phyloP scores from a whole-genome alignment of 2,329 filamentous ascomycete species.

The Neopestalotiopsis rosae region DNA sequence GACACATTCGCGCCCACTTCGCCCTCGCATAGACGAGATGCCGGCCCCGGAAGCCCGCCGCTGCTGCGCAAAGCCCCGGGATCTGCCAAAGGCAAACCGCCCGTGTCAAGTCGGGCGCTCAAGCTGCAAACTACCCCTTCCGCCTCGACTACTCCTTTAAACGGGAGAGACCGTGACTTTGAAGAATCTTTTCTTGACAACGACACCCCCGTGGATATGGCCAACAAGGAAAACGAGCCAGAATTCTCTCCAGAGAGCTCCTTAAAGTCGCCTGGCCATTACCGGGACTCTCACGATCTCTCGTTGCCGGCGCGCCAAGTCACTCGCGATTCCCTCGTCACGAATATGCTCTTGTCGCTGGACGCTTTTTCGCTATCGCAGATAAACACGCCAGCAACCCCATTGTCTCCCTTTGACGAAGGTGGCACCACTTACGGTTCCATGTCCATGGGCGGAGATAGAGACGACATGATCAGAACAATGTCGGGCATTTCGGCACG shows the following conservation, averaged over 20 bases:
- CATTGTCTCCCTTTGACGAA: slow-evolving; percentile 41
- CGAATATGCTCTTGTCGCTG: slow-evolving; percentile 93
- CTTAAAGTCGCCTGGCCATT: slow-evolving; percentile 39
- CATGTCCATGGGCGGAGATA: slow-evolving; percentile 20
- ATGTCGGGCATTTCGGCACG: slow-evolving; percentile 32
- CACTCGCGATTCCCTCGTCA: slow-evolving; percentile 88
- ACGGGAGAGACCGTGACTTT: slow-evolving; percentile 26
- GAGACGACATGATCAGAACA: slow-evolving; percentile 32
- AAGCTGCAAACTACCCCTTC: slow-evolving; percentile 30
- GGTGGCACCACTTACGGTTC: slow-evolving; percentile 32
- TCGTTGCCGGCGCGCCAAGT: slow-evolving; percentile 78
- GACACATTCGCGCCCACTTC: slow-evolving; percentile 33
- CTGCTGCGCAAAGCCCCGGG: slow-evolving; percentile 31
- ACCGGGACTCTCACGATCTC: slow-evolving; percentile 79
- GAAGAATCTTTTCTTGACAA: slow-evolving; percentile 38
- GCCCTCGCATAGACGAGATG: slow-evolving; percentile 24
- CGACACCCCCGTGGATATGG: slow-evolving; percentile 29
- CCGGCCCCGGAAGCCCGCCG: slow-evolving; percentile 36
- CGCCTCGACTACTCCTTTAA: slow-evolving; percentile 25
- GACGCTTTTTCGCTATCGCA: slow-evolving; percentile 76
- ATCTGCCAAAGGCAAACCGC: slow-evolving; percentile 38
- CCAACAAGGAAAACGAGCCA: slow-evolving; percentile 35
- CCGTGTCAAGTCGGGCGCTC: slow-evolving; percentile 39
- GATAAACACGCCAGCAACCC: slow-evolving; percentile 37
- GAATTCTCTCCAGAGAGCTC: slow-evolving; percentile 32